Conservation (phyloP, 2,329 filamentous ascomycete genomes). For the Trichoderma pleuroti region DNA sequence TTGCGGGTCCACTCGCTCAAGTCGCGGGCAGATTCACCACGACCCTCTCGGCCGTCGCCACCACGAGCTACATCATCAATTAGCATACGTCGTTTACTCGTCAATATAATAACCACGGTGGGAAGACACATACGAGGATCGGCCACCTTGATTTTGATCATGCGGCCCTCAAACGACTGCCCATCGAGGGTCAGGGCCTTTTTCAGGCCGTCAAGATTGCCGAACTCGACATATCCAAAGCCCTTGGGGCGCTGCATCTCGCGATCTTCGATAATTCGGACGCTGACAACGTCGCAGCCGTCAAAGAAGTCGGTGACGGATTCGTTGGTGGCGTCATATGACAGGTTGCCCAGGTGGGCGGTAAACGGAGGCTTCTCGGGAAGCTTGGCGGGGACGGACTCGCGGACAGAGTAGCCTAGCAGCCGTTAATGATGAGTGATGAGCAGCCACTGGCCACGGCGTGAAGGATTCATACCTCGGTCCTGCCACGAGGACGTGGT, state of each 20-base stretch:
- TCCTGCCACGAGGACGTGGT: constrained; percentile 41
- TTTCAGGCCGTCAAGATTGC: constrained; percentile 81
- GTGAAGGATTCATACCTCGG: constrained; percentile 35
- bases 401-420: constrained; percentile 59
- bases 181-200: constrained; percentile 83
- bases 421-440: constrained; percentile 23
- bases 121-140: constrained; percentile 76
- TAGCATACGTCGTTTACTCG: background rate
- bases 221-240: constrained; percentile 97
- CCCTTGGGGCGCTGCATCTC: constrained; percentile 92
- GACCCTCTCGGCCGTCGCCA: constrained; percentile 52
- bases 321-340: constrained; percentile 84
- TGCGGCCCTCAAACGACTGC: constrained; percentile 78
- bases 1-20: constrained; percentile 90
- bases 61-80: constrained; percentile 67
- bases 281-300: constrained; percentile 80
- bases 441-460: background rate
- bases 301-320: constrained; percentile 83
- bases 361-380: constrained; percentile 93
- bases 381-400: constrained; percentile 68
- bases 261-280: constrained; percentile 96
- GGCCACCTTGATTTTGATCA: constrained; percentile 89
- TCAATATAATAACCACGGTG: background rate
- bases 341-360: constrained; percentile 92
- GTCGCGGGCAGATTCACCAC: constrained; percentile 66